These are phyloP conservation scores for Brassica juncea DNA, from an alignment of 345 rosid genomes.

Conservation along the genomic window DNA sequence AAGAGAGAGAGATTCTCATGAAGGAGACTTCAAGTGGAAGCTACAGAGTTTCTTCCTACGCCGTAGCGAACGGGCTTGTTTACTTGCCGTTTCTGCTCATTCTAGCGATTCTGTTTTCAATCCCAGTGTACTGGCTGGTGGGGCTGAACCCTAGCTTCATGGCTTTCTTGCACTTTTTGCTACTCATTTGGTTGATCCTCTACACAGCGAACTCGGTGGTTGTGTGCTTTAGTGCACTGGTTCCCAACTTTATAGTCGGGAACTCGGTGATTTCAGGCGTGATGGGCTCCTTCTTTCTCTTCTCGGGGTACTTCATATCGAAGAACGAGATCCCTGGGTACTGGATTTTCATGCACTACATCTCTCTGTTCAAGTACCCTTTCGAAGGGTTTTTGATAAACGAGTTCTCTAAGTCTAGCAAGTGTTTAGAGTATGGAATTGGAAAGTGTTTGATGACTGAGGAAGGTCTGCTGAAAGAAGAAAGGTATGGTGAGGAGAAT, in stretches of 20 bases:
- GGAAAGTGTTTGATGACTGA: conserved; percentile 69
- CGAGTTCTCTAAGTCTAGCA: conserved; percentile 76
- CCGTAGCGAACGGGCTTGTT: conserved; percentile 79
- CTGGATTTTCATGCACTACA: conserved; percentile 98
- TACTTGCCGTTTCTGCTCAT: conserved; percentile 91
- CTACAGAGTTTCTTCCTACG: conserved; percentile 85
- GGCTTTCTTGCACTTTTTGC: conserved; percentile 71
- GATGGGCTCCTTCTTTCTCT: conserved; percentile 94
- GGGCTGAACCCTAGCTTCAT: conserved; percentile 62
- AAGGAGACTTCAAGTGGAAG: conserved; percentile 86
- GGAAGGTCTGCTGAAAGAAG: conserved; percentile 71
- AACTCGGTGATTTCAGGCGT: conserved; percentile 90
- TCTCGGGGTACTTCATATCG: conserved; percentile 95
- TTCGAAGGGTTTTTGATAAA: conserved; percentile 88
- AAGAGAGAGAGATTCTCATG: conserved; percentile 91
- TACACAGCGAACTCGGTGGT: conserved; percentile 96
- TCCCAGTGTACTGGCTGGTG: conserved; percentile 89
- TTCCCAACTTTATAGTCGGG: conserved; percentile 88
- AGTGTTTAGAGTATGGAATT: conserved; percentile 70
- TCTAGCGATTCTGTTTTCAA: conserved; percentile 65
- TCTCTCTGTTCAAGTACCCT: conserved; percentile 93
- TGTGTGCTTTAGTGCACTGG: conserved; percentile 89
- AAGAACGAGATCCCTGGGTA: conserved; percentile 72
- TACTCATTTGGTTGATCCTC: conserved; percentile 89
- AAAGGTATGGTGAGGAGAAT: conserved; percentile 67